phyloP scores from a whole-genome alignment of 257 asterid genomes.

The Ajuga chamaepitys region DNA sequence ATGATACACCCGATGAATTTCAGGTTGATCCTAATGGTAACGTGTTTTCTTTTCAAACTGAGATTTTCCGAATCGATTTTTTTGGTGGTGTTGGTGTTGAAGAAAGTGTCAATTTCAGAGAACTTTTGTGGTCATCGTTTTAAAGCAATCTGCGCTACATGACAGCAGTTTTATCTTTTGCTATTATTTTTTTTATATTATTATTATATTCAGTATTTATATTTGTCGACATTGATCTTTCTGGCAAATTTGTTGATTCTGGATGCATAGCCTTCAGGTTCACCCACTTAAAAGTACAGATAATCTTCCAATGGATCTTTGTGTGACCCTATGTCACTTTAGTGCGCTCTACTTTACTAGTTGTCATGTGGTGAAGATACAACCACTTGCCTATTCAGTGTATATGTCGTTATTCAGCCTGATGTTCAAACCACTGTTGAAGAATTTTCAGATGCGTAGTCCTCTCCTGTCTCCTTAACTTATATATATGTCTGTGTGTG shows the following conservation, averaged over 20 bases:
- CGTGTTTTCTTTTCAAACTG: not conserved
- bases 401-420: not conserved
- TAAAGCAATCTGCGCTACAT: no score
- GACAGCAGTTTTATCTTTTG: no score
- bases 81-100: not conserved
- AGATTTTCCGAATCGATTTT: not conserved
- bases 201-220: not conserved
- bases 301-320: no score
- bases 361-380: no score
- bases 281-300: no score
- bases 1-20: constrained; percentile 28
- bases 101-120: not conserved
- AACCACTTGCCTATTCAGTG: not conserved
- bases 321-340: no score
- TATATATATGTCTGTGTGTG: no score
- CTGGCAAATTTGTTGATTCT: not conserved
- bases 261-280: not conserved
- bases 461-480: no score
- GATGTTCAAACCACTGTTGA: no score
- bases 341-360: no score
- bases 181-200: no score
- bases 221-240: not conserved
- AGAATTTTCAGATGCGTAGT: no score
- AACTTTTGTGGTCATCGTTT: not conserved
- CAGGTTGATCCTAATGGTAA: constrained; percentile 41